phyloP scores from a whole-genome alignment of 1,139 yeast genomes.

The Zygoascus sp. region DNA sequence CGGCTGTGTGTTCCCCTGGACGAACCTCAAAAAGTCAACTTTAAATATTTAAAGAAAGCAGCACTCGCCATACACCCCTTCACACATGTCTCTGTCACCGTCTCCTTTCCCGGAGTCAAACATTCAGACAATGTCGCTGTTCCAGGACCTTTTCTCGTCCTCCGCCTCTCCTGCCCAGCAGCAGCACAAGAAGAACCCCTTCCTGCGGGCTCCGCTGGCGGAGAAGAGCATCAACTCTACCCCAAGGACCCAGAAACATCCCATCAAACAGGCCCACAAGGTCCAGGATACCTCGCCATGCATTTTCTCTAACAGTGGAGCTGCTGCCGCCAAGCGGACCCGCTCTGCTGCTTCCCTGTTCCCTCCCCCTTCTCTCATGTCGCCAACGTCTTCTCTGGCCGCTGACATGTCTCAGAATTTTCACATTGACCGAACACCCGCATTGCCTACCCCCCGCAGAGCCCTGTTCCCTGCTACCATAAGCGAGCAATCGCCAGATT shows the following conservation, averaged over 20 bases:
- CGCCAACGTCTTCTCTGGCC: slow-evolving; percentile 44
- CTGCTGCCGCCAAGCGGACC: not conserved
- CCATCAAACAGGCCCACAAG: slow-evolving; percentile 1
- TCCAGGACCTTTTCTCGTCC: slow-evolving; percentile 9
- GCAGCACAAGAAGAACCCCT: slow-evolving; percentile 4
- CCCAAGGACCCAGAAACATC: not conserved
- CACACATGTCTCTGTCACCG: not conserved
- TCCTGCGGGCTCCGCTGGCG: slow-evolving; percentile 9
- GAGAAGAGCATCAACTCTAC: slow-evolving; percentile 6
- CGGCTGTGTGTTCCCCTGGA: too few species aligned
- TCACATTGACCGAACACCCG: slow-evolving; percentile 37
- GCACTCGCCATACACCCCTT: too few species aligned
- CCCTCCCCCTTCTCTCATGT: slow-evolving; percentile 17
- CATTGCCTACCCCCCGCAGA: slow-evolving; percentile 35
- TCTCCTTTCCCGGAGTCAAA: slow-evolving; percentile 2
- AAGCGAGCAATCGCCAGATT: slow-evolving; percentile 7
- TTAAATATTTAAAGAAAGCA: too few species aligned
- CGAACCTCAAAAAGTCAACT: too few species aligned
- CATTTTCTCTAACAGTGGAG: slow-evolving; percentile 7
- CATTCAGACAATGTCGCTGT: slow-evolving; percentile 3
- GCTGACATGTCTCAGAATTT: slow-evolving; percentile 47
- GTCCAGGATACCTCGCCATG: slow-evolving; percentile 5
- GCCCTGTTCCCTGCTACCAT: slow-evolving; percentile 27
- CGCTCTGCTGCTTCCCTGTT: slow-evolving; percentile 10
- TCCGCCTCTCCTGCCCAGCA: slow-evolving; percentile 2